Evolutionary conservation across 192 early-diverging fungal genomes (phyloP), one percentile per base, ranked within the genome.

Genomic region (Entophlyctis luteolus): DNA sequence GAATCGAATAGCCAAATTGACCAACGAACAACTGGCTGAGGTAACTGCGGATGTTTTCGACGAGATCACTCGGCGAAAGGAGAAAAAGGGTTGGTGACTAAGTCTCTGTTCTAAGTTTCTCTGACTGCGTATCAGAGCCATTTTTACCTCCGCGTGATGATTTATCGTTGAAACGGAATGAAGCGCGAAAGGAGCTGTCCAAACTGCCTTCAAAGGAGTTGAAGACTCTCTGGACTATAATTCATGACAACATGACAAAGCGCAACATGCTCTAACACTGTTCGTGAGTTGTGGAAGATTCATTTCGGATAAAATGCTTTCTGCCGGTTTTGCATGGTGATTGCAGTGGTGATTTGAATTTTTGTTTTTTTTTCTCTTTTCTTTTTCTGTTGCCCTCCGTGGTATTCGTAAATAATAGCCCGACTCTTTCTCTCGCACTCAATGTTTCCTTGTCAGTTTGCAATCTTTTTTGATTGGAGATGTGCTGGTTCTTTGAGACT

Each of bases 191-290:
- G 36, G 68, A 70, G 58, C 58, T 70, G 5, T 22, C 68, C 3
- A 70, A 70, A 36, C 58, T 70, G 33, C 68, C 68, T 6, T 62
- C 58, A 4, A 48, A 59, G 46, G 68, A 70, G 34, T 50, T 70
- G 48, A 70, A 62, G 59, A 62, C 48, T 25, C 59, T 70, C 6
- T 70, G 58, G 58, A 60, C 57, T 8, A 70, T 70, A 42, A 70
- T 70, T 35, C 59, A 70, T 48, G 68, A 70, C n/a, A 70, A 59
- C 58, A 70, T 70, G 57, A 70, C 58, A 34, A 53, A 70, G 25
- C 45, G 68, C 32, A 70, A 70, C 31, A 70, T 62, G 68, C 65
- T 63, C 25, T 63, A 25, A 39, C 38, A 27, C 12, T 46, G 33
- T 22, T 63, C 25, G 48, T 49, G 48, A 34, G 16, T 56, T 56